Base-by-base conservation (phyloP, 2,329 filamentous ascomycete species). In the Cladosporium sp. region DNA sequence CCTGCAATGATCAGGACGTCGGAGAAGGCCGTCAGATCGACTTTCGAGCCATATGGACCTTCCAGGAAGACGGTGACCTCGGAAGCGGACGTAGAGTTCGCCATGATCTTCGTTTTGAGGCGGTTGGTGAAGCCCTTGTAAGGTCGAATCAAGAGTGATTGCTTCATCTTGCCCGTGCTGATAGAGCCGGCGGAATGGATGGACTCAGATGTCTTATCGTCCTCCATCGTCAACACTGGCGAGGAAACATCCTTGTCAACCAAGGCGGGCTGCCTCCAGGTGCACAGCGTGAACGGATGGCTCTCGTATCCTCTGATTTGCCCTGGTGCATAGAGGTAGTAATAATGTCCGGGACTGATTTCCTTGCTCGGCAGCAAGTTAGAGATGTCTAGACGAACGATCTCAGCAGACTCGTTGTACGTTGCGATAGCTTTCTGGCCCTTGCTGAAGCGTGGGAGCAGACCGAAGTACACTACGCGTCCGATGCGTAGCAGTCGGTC, bases 41-140 rank as follows among this genome's bases (percentile, higher is more conserved):
- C 63, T 4, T 61, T 60, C 25, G 70, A 62, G 3, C 75, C 75
- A 50, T 78, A 78, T 0, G 76, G 75, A 0, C 76, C 76, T 59
- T 79, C 76, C 8, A 78, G 58, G 3, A 78, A 67, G 35, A 78
- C 22, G 3, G 54, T 59, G 7, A 64, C 1, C 57, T 67, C 3
- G 68, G 57, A 3, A 60, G 58, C 13, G 60, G 62, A 11, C 51
- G 56, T 20, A 39, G 57, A 25, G 43, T 55, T 15, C 59, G 58
- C 36, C 63, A 57, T 47, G 63, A 74, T 43, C 50, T 66, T 58
- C 25, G 65, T 57, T 33, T 66, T 66, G 8, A 78, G 67, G n/a
- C 71, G 66, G 4, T 65, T 68, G 2, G 76, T 79, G 67, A 75
- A 77, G 42, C 76, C 75, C 43, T 72, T 64, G 56, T 74, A 77